phyloP scores from a whole-genome alignment of 345 rosid genomes.

The Camelina laxa region DNA sequence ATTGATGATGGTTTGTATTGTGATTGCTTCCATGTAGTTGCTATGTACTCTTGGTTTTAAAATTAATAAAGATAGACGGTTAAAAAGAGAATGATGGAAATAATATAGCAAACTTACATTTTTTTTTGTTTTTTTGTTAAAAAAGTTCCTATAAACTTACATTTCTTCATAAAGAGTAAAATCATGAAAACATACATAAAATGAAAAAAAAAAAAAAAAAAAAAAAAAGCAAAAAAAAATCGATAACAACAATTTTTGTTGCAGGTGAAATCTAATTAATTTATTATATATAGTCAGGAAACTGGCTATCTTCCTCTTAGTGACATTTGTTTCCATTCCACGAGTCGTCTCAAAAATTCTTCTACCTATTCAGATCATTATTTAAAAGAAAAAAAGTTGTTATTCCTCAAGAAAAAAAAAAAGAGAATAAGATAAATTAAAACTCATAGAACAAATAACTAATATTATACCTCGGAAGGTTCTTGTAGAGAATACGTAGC shows the following conservation, averaged over 20 bases:
- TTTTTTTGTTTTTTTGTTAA: background rate
- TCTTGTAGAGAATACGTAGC: conserved; percentile 87
- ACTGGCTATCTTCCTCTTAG: conserved; percentile 21
- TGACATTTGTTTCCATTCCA: conserved; percentile 61
- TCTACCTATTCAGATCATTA: conserved; percentile 57
- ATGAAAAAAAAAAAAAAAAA: background rate
- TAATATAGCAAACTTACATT: background rate
- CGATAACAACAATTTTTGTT: conserved; percentile 24
- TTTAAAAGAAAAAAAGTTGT: background rate
- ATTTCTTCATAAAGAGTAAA: conserved; percentile 12
- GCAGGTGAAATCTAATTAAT: background rate
- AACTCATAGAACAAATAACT: background rate
- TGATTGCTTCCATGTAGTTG: background rate
- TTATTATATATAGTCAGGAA: background rate
- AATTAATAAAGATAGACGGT: background rate
- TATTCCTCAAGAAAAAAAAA: conserved; percentile 2
- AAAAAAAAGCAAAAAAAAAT: background rate
- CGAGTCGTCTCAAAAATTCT: conserved; percentile 68
- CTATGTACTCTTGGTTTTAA: background rate
- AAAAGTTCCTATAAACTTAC: conserved; percentile 18
- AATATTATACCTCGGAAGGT: conserved; percentile 66
- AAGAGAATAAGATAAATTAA: background rate
- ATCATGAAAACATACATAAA: background rate
- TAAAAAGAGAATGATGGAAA: background rate
- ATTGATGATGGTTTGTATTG: background rate